These are phyloP conservation scores for Phytophthora pseudosyringae DNA, from an alignment of 352 stramenopile species.

Conservation along the genomic window DNA sequence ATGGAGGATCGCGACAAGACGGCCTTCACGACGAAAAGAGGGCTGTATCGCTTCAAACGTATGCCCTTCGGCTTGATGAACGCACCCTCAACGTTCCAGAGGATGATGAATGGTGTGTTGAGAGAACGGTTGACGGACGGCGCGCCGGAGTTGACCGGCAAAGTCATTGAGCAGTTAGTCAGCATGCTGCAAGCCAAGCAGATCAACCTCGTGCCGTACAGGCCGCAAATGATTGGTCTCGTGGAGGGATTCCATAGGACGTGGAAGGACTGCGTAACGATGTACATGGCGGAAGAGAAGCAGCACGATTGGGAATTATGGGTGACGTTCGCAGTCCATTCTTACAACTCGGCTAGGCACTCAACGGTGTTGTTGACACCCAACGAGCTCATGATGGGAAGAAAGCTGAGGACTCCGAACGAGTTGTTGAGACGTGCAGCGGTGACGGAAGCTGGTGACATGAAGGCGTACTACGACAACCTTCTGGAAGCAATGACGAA, in stretches of 20 bases:
- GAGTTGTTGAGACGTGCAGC: background rate
- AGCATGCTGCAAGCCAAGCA: no score
- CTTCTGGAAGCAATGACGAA: background rate
- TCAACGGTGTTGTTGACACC: background rate
- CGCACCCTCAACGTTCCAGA: background rate
- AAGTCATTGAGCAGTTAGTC: no score
- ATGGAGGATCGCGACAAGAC: no score
- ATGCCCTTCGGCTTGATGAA: background rate
- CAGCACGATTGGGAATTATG: background rate
- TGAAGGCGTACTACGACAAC: background rate
- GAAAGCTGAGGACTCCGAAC: background rate
- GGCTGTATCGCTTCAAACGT: background rate
- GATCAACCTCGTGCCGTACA: slow-evolving; percentile 17
- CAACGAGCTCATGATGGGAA: background rate
- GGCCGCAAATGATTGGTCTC: slow-evolving; percentile 18
- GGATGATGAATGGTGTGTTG: background rate
- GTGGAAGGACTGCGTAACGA: slow-evolving; percentile 14
- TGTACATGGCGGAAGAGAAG: background rate
- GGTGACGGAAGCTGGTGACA: background rate
- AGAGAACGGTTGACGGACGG: no score
- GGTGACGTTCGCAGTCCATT: background rate
- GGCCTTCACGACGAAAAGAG: no score
- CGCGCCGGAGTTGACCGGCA: no score
- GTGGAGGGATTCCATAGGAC: slow-evolving; percentile 22
- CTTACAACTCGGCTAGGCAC: slow-evolving; percentile 2